A percentile compares a stretch with the other conserved stretches of the same genome.
phyloP scores from a whole-genome alignment of 371 early-diverging fungal genomes.

The Saksenaea oblongispora region DNA sequence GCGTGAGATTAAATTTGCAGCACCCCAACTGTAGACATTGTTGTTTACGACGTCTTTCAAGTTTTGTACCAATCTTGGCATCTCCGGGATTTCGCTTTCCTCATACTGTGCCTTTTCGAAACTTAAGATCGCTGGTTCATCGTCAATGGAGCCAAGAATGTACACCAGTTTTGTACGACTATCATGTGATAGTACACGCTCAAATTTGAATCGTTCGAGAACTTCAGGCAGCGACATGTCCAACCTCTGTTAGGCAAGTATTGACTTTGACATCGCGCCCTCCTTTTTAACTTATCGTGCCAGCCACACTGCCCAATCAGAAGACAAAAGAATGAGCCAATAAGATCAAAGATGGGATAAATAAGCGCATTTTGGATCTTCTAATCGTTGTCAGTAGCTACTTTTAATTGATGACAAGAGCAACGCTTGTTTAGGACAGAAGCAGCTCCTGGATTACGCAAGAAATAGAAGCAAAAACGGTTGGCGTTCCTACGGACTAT shows the following conservation, averaged over 20 bases:
- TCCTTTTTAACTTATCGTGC: not conserved
- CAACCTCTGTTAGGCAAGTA: too few relatives aligned
- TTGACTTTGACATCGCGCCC: not conserved
- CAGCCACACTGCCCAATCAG: not conserved
- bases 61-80: conserved; percentile 31
- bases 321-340: not conserved
- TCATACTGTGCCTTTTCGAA: conserved; percentile 61
- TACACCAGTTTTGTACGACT: conserved; percentile 38
- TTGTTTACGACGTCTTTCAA: conserved; percentile 46
- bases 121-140: conserved; percentile 32
- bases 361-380: too few relatives aligned
- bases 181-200: conserved; percentile 41
- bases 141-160: conserved; percentile 32
- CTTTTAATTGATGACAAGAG: too few relatives aligned
- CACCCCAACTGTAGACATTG: conserved; percentile 67
- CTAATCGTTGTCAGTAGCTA: too few relatives aligned
- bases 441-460: too few relatives aligned
- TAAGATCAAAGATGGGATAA: too few relatives aligned
- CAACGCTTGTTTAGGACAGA: too few relatives aligned
- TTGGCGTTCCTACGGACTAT: too few relatives aligned
- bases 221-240: conserved; percentile 9
- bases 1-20: conserved; percentile 29
- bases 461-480: too few relatives aligned
- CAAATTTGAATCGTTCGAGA: conserved; percentile 32
- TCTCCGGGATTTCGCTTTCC: conserved; percentile 24